Base-by-base conservation (phyloP, 2,329 filamentous ascomycete genomes). In the Penicillium brevicompactum region DNA sequence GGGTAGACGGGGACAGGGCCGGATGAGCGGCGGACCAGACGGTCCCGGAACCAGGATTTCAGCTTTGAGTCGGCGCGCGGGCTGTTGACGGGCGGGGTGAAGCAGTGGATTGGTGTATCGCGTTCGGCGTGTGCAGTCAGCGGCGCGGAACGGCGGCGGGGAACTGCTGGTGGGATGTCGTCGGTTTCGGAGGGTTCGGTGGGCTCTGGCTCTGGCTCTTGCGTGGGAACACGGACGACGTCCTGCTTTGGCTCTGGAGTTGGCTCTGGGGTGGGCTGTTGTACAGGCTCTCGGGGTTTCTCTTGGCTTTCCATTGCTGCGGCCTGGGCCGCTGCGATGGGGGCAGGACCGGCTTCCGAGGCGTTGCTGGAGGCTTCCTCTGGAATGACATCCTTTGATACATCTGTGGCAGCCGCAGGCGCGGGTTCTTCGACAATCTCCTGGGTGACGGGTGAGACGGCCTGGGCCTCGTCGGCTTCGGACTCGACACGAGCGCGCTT, bases 1-100 rank as follows among this genome's bases (percentile, higher is more conserved):
- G 63, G 63, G 34, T 65, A 65, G 2, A 66, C 56, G 21, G 57
- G 62, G 13, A 62, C 55, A 2, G 62, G 59, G 2, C 62, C 64
- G 51, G 67, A 71, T 21, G 64, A 57, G 2, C 66, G 71, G 55
- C 65, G 68, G 11, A 66, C 57, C 7, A 72, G 49, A 51, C 64
- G 62, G 40, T 66, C 66, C 24, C 64, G 69, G 60, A 75, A 70
- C 71, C 71, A 75, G 13, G 61, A 65, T 42, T 66, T 74, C 22
- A 75, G 49, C 49, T 68, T 73, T 3, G 71, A 71, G 37, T 72
- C 70, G 10, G 65, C 59, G 41, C 63, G 64, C 5, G 66, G 66
- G 16, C 67, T 67, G 30, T 56, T 57, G 41, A 65, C 52, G 2
- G 63, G 60, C 11, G 62, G 60, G 10, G 44, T 55, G 14, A 60